A percentile compares a stretch with the other conserved stretches of the same genome.
phyloP scores from a whole-genome alignment of 2,329 filamentous ascomycete species.

The Metarhizium humberi region DNA sequence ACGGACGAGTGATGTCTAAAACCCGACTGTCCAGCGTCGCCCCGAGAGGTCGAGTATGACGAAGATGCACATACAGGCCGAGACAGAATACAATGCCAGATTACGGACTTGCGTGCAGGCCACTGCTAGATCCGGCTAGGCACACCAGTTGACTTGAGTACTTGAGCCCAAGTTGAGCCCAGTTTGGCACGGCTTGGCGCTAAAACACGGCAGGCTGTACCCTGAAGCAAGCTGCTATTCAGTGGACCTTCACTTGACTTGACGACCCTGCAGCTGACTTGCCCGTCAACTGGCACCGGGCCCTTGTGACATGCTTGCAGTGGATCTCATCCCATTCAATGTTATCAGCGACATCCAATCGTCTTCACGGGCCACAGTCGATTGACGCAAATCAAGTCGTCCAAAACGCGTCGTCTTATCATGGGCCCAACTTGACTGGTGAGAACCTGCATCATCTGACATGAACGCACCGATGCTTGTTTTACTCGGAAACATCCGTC shows the following conservation, averaged over 20 bases:
- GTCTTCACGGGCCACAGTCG: neutral
- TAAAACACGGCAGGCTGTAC: neutral
- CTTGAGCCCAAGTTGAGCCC: neutral
- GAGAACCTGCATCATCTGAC: neutral
- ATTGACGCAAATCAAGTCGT: neutral
- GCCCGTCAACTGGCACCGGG: neutral
- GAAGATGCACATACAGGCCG: neutral
- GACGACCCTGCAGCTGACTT: neutral
- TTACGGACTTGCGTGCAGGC: neutral
- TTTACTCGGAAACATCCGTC: neutral
- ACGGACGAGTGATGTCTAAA: neutral
- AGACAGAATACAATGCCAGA: neutral
- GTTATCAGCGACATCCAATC: neutral
- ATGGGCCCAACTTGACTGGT: neutral
- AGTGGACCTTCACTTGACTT: neutral
- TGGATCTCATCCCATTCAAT: neutral
- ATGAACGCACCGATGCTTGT: neutral
- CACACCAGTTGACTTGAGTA: neutral
- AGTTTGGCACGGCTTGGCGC: neutral
- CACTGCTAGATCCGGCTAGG: constrained; percentile 1
- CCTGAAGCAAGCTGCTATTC: neutral
- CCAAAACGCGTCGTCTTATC: neutral
- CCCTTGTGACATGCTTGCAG: neutral
- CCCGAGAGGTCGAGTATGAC: neutral
- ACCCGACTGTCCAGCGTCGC: neutral